Evolutionary conservation across 1,284 basidiomycete genomes (phyloP).

Genomic region (Malassezia japonica): DNA sequence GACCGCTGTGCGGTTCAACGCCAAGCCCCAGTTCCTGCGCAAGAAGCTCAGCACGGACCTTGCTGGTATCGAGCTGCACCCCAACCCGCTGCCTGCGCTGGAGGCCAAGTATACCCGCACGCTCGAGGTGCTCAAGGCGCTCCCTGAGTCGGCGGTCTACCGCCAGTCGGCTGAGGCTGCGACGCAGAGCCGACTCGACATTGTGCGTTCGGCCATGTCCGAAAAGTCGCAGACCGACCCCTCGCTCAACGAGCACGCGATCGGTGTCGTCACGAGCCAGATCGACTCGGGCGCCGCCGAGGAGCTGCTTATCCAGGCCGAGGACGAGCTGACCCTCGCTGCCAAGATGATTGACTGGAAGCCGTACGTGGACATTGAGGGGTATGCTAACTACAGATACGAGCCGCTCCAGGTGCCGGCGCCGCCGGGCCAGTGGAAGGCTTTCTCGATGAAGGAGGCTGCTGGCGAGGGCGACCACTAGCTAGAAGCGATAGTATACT

Average conservation of each 20-base stretch:
- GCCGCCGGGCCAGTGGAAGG: conserved; percentile 74
- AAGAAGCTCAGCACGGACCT: conserved; percentile 61
- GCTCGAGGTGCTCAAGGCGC: conserved; percentile 58
- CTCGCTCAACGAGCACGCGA: conserved; percentile 43
- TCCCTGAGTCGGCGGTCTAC: conserved; percentile 76
- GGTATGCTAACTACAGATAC: conserved; percentile 56
- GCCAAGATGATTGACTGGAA: conserved; percentile 89
- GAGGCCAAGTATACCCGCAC: conserved; percentile 68
- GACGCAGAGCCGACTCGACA: conserved; percentile 68
- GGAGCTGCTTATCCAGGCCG: conserved; percentile 69
- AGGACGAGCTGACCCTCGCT: conserved; percentile 69
- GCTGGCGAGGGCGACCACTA: conserved; percentile 22
- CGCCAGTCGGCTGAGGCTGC: conserved; percentile 80
- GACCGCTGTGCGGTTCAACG: conserved; percentile 7
- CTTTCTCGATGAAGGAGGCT: conserved; percentile 52
- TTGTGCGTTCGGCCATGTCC: conserved; percentile 52
- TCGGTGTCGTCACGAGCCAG: conserved; percentile 61
- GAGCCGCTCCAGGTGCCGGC: conserved; percentile 73
- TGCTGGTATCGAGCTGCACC: conserved; percentile 58
- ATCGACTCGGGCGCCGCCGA: conserved; percentile 55
- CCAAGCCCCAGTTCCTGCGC: conserved; percentile 10
- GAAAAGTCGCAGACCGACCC: conserved; percentile 52
- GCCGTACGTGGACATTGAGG: conserved; percentile 60
- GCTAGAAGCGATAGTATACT: too few relatives aligned
- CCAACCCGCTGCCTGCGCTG: conserved; percentile 68